Evolutionary conservation across 2,329 filamentous ascomycete genomes (phyloP), one percentile per base, ranked within the genome.

Genomic region (Chaetomium sp.): DNA sequence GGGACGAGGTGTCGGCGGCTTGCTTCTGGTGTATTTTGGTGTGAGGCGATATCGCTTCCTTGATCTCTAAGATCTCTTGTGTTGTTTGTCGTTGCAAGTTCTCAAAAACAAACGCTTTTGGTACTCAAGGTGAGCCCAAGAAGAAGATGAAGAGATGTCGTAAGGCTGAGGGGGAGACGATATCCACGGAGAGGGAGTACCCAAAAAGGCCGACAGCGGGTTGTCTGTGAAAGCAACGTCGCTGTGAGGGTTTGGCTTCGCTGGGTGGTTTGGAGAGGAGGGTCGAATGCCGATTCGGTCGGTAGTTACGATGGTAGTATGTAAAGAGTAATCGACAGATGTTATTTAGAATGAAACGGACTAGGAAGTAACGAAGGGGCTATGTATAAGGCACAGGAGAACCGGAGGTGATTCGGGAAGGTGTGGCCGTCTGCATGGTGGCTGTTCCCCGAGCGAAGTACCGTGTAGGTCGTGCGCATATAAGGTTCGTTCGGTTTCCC

Each of bases 141-240:
- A 53, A 59, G 55, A 55, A 40, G 46, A 55, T 42, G 54, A 63
- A 61, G 56, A 57, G 56, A 63, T 61, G 61, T 27, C 54, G 57
- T 62, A 63, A 63, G 52, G 52, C 59, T 64, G 60, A 14, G 60
- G 9, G 53, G 54, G 52, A 61, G 60, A 55, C 52, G 53, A 59
- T 57, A 63, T 58, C 58, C 46, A 56, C 55, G 56, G 47, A 27
- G 19, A 27, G 19, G 19, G 19, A 49, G 48, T 64, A 64, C 57
- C 62, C 62, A 64, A 62, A 64, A 64, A 62, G 53, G 50, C 42
- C 40, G 53, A 54, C 48, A 46, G 46, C 44, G 41, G 54, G 48
- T 9, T 54, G 47, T 52, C 52, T 55, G 54, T 52, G 52, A 53
- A 53, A 36, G 51, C 53, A 54, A 46, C 33, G 54, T 52, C 57